Base-by-base conservation (phyloP, 179 eudicot species). In the Beta corolliflora region DNA sequence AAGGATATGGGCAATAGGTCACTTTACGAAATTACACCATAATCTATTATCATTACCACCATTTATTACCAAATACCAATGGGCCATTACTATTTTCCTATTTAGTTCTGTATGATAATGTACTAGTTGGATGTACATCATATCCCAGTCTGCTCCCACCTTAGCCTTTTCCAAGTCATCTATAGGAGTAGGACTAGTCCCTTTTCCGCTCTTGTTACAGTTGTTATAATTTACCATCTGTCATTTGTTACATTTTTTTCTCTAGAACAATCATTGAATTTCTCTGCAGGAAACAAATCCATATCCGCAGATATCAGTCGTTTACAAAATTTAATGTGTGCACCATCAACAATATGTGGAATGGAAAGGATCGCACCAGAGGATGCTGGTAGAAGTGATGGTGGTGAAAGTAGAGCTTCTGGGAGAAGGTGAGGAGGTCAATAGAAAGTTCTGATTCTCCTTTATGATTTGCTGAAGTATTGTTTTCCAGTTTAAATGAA, bases 301-400 rank as follows among this genome's bases (percentile, higher is more conserved):
- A 83, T 80, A 73, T 56, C 80, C 70, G 78, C 83, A 64, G 85
- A 85, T 58, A 21, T 67, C 55, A 82, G 67, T 79, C 76, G 78
- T 67, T 82, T 80, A 16, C 84, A 74, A 68, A 78, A 76, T 69
- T 59, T 78, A 44, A 75, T 74, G 76, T 55, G 79, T 81, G 79
- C 76, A 52, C 80, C 76, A 45, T 59, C 81, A 82, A 56, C 59
- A 44, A 79, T 45, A 56, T 79, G 69, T 78, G 79, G 45, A 73
- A 60, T 21, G 36, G 71, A 82, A 76, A 79, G 45, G 71, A 54
- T 44, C 41, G 15, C 46, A 75, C 80, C 58, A 9, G 73, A 44
- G 29, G 48, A 71, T 78, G 44, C 69, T 81, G 82, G 74, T 78
- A 73, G 48, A 70, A 53, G 59, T 72, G 63, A 63, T 25, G 79